These are phyloP conservation scores for Corchorus capsularis DNA, from an alignment of 345 rosid species.

Conservation along the genomic window DNA sequence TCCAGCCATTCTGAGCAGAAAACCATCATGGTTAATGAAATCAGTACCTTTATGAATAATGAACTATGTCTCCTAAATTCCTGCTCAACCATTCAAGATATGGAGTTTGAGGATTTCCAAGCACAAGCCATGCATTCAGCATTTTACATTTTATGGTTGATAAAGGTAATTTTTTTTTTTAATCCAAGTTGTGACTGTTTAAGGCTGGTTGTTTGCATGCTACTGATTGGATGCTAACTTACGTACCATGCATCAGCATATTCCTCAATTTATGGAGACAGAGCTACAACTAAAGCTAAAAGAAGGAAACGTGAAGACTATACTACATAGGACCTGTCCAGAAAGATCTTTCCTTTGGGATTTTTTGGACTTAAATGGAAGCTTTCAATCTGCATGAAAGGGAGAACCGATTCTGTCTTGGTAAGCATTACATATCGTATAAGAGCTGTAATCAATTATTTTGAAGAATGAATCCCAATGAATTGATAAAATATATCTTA, in stretches of 20 bases:
- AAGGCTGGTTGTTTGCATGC: background rate
- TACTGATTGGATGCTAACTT: conserved; percentile 8
- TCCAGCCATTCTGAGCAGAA: conserved; percentile 25
- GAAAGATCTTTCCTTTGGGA: conserved; percentile 52
- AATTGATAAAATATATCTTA: background rate
- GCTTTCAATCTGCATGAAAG: background rate
- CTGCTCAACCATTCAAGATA: conserved; percentile 52
- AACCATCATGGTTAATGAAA: conserved; percentile 26
- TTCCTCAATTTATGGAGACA: conserved; percentile 38
- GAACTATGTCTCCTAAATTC: conserved; percentile 58
- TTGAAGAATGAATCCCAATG: too few species aligned
- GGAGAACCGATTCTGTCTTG: conserved; percentile 2
- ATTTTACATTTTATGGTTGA: conserved; percentile 67
- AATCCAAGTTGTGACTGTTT: background rate
- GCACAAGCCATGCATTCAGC: conserved; percentile 66
- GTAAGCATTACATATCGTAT: background rate
- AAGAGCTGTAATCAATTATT: too few species aligned
- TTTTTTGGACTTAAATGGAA: conserved; percentile 17
- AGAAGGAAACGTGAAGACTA: conserved; percentile 31
- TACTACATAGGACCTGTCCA: conserved; percentile 40
- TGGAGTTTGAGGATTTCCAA: conserved; percentile 61
- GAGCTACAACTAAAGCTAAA: conserved; percentile 46
- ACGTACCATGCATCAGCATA: conserved; percentile 46
- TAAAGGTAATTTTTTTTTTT: conserved; percentile 50
- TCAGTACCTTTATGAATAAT: conserved; percentile 46